Base-by-base conservation (phyloP, 2,329 filamentous ascomycete genomes). In the Didymella arachidicola region DNA sequence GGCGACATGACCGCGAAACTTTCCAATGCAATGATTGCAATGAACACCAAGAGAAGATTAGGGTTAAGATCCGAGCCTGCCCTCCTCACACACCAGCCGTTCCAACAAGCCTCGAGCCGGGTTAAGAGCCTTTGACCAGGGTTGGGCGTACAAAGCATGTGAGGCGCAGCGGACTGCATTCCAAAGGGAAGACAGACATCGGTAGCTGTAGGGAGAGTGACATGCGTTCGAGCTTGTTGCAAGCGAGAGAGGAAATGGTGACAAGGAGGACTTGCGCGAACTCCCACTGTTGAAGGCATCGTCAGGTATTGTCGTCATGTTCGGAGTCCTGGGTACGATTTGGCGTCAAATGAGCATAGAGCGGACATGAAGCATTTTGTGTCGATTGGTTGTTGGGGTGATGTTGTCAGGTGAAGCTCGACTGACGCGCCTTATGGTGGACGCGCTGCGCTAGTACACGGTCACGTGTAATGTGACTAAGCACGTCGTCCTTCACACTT, bases 51-150 rank as follows among this genome's bases (percentile, higher is more conserved):
- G 82, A 78, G 81, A 79, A 81, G 82, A 85, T 90, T 97, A 97
- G 93, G 93, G 93, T 96, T 97, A 96, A 93, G 91, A 93, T 93
- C 91, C 92, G 88, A 89, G 81, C 79, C 81, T 82, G 82, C 86
- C 89, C 86, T 84, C 85, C 79, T 79, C 80, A 77, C 74, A 74
- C 72, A 67, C 68, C 64, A 56, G 65, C 61, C 65, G 58, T 56
- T 69, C 70, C 69, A 59, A 71, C 73, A 78, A 78, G 82, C 82
- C 80, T 80, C 79, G 81, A 80, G 78, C 81, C 80, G 72, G 82
- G 76, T 81, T 78, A 68, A 80, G 85, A 87, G 86, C 85, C 83
- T 85, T 83, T 80, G 81, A 82, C 81, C 83, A 83, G 69, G 83
- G 84, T 81, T 61, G 57, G 62, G 53, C 64, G 67, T 70, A 74